Base-by-base conservation (phyloP, 345 rosid species). In the Gossypium sturtianum region DNA sequence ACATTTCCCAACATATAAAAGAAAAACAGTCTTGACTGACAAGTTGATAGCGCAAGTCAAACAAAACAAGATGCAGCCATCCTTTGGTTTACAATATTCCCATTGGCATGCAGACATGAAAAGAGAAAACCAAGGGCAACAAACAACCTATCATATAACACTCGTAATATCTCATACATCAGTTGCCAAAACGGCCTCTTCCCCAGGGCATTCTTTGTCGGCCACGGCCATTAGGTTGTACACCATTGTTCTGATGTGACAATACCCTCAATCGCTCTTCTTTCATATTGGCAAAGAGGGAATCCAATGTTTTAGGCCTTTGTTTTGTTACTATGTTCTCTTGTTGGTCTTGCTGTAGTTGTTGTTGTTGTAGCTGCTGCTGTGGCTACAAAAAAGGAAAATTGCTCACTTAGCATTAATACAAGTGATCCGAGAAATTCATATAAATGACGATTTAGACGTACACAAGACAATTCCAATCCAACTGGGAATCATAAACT, bases 261-360 rank as follows among this genome's bases (percentile, higher is more conserved):
- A 82, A 65, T 68, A 66, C 81, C 79, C 56, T 88, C 90, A 79
- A 84, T 71, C 97, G 85, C 85, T 89, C 88, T 83, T 92, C 93
- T 79, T 89, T 59, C 64, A 59, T 59, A 27, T 12, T 12, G 16
- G 64, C 38, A 59, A 59, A 59, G 9, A 59, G 17, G 1, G 97
- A 89, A 76, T 94, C 97, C 62, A 94, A 82, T 3, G 98, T 94
- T 49, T 89, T 86, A 59, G 94, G 86, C 86, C 83, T 81, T 81
- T 84, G 93, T 66, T 80, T 85, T 22, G 80, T 64, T 49, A 74
- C 82, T 23, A 51, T 77, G 75, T 78, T 85, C 45, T 80, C 85
- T 51, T 77, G 83, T 54, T 66, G 83, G 59, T 75, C 72, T 56
- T 41, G 77, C 49, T 77, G 80, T 64, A 83, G 82, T 62, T 22